phyloP scores from a whole-genome alignment of 306 rosid genomes.

The Corylus avellana region DNA sequence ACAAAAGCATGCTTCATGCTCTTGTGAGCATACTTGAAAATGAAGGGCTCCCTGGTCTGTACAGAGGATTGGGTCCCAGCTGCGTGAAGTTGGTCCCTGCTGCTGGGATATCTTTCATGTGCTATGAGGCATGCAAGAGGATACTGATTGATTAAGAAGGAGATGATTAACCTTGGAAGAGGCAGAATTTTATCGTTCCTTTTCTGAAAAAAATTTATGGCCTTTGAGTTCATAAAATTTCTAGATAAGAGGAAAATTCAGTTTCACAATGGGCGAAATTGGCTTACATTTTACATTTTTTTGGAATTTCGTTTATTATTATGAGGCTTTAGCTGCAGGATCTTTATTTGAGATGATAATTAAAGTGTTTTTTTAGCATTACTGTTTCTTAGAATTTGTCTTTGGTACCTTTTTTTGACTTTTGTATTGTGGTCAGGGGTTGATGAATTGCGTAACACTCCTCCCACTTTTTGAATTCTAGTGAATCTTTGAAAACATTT shows the following conservation, averaged over 20 bases:
- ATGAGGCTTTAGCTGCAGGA: not conserved
- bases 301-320: not conserved
- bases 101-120: conserved; percentile 80
- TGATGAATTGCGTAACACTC: no score
- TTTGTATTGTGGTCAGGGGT: no score
- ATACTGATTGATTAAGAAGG: conserved; percentile 44
- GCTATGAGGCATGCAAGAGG: conserved; percentile 76
- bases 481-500: no score
- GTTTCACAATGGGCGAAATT: not conserved
- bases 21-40: conserved; percentile 55
- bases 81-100: conserved; percentile 74
- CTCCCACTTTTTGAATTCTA: no score
- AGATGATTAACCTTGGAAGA: not conserved
- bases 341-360: not conserved
- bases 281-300: not conserved
- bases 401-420: no score
- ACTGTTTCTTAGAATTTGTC: not conserved
- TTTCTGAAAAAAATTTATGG: not conserved
- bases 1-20: conserved; percentile 66
- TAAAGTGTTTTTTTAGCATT: not conserved
- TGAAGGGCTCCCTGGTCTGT: conserved; percentile 61
- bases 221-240: conserved; percentile 8
- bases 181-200: not conserved
- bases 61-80: conserved; percentile 74
- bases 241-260: not conserved